Evolutionary conservation across 345 rosid species (phyloP), one percentile per base, ranked within the genome.

Genomic region (Eucalyptus erythrocorys): DNA sequence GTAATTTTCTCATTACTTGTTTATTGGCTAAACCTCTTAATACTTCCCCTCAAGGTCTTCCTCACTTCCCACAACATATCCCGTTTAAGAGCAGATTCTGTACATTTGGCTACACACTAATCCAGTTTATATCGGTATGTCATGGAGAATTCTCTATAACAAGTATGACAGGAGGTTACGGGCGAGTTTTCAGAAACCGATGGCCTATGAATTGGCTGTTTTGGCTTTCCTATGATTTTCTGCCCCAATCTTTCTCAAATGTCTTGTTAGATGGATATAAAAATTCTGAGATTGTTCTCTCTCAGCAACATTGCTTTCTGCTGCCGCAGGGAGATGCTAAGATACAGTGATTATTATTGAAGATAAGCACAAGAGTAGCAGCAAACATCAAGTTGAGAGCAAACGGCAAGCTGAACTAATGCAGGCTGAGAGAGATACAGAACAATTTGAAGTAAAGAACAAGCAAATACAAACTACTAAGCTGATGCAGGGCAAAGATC

Each of bases 111-210:
- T 55, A 14, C 57, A 61, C 86, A 57, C 50, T 80, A 12, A 13
- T 87, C 8, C 81, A 30, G 24, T 48, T 57, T 59, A 55, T 81
- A 76, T 64, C 48, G 30, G 57, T 89, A 61, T 49, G 24, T 91
- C 88, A 86, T 89, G 97, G 99, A 96, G 99, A 98, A 91, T 97
- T 96, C 92, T 97, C 99, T 59, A 97, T 95, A 94, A 95, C 97
- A 88, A 93, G 96, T 91, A 91, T 95, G 97, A 97, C 98, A 49
- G 99, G 99, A 90, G 94, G 96, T 85, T 97, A 97, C 89, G 92
- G 99, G 90, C 95, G 92, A 88, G 96, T 97, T 88, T 95, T 91
- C 99, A 97, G 92, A 95, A 94, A 91, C 97, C 95, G 57, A 86
- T 92, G 76, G 94, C 94, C 90, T 97, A 94, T 85, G 94, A 96